Base-by-base conservation (phyloP, 1,284 basidiomycete genomes). In the Microbotryomycetes sp. region DNA sequence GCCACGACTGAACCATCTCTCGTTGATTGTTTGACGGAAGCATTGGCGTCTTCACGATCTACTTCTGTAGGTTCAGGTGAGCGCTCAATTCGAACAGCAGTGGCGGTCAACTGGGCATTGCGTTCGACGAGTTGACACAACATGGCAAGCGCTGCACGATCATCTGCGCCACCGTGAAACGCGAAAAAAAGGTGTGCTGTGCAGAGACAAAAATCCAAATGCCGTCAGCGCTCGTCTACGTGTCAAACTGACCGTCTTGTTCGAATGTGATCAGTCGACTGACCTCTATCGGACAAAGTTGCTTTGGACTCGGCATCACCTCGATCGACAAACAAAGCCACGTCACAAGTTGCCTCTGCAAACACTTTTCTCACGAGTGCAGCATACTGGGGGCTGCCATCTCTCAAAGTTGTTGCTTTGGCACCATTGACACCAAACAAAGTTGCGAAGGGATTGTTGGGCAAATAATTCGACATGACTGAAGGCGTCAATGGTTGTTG, bases 141-240 rank as follows among this genome's bases (percentile, higher is more conserved):
- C 70, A 93, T 84, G 42, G 82, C 77, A 26, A 96, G 78, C 0
- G 90, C 89, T 9, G 89, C 81, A 2, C 92, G 83, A 73, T 96
- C 92, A 75, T 97, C 92, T 0, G 89, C 86, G 0, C 92, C 92
- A 54, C 92, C 92, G 74, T 92, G 87, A 82, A 94, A 96, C 0
- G 89, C 87, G 45, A 94, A 75, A 77, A 92, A 86, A 56, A 92
- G 75, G 69, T 89, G 88, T 67, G 83, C 32, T 75, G 72, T 52
- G 50, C 71, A 64, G n/a, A n/a, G n/a, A n/a, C n/a, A n/a, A 71
- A 70, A 57, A 23, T 31, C 19, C 19, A 19, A 42, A 74, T 32
- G 36, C 71, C 56, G 65, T 62, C 72, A 25, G 72, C 71, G 49
- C 54, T 69, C 59, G 68, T 12, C 36, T 9, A 42, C 36, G 36